Conservation (phyloP, 1,284 basidiomycete species). For the Marasmius oreades region DNA sequence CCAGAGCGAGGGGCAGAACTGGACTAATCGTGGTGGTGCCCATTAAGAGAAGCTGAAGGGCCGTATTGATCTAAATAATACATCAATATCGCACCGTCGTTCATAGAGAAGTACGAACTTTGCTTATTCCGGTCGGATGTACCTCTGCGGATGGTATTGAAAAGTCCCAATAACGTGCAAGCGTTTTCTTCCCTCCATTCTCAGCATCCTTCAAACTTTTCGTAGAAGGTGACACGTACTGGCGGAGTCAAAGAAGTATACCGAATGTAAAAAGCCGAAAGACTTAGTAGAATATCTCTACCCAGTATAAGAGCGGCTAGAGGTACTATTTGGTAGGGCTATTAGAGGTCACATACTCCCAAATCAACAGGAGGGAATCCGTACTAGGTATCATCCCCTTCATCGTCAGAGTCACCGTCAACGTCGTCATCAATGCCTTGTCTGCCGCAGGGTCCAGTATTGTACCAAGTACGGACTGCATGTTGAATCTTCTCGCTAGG, state of each 20-base stretch:
- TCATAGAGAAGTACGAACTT: constrained; percentile 45
- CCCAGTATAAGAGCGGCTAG: constrained; percentile 87
- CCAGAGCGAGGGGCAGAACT: constrained; percentile 64
- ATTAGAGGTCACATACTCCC: neutral
- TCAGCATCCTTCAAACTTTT: constrained; percentile 4
- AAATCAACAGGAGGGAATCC: constrained; percentile 18
- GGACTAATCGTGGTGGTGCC: constrained; percentile 85
- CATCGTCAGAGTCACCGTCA: constrained; percentile 84
- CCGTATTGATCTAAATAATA: constrained; percentile 79
- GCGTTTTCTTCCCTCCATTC: constrained; percentile 69
- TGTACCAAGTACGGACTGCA: constrained; percentile 87
- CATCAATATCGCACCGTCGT: neutral
- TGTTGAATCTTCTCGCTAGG: constrained; percentile 82
- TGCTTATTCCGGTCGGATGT: constrained; percentile 86
- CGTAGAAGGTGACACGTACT: constrained; percentile 41
- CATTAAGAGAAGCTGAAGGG: constrained; percentile 89
- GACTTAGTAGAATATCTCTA: constrained; percentile 81
- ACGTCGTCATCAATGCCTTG: constrained; percentile 93
- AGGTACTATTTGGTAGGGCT: constrained; percentile 55
- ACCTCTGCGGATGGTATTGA: constrained; percentile 94
- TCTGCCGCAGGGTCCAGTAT: constrained; percentile 98
- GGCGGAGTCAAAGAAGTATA: constrained; percentile 87
- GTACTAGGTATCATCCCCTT: constrained; percentile 83
- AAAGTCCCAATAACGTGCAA: constrained; percentile 91
- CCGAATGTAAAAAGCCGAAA: constrained; percentile 93